These are phyloP conservation scores for Hirsutella minnesotensis DNA, from an alignment of 2,329 filamentous ascomycete genomes.

Conservation along the genomic window DNA sequence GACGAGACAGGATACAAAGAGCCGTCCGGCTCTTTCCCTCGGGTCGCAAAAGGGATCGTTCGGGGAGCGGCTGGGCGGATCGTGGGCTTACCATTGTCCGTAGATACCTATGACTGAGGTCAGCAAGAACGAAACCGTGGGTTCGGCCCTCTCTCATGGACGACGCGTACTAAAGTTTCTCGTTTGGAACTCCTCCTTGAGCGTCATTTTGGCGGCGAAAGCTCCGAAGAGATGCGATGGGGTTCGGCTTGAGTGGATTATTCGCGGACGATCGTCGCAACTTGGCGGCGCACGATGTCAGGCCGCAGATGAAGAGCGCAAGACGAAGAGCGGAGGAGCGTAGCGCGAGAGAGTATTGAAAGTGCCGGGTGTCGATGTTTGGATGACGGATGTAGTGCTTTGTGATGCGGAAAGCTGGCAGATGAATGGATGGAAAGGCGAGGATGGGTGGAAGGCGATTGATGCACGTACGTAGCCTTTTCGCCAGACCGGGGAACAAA, in stretches of 20 bases:
- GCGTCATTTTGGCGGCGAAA: conserved; percentile 44
- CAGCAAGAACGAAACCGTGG: not conserved
- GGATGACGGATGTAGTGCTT: no score
- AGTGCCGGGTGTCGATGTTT: no score
- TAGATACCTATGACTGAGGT: conserved; percentile 46
- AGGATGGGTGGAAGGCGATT: not conserved
- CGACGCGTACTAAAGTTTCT: conserved; percentile 58
- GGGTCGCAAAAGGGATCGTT: not conserved
- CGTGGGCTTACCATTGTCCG: conserved; percentile 55
- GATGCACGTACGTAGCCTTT: not conserved
- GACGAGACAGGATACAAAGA: no score
- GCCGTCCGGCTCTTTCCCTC: no score
- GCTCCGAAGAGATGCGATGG: conserved; percentile 2
- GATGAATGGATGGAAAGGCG: not conserved
- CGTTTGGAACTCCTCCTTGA: conserved; percentile 61
- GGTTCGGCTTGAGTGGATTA: not conserved
- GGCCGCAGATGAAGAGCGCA: no score
- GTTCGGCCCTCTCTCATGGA: not conserved
- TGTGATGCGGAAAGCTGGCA: not conserved
- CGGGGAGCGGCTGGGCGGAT: not conserved
- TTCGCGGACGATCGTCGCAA: conserved; percentile 5
- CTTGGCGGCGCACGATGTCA: conserved; percentile 2
- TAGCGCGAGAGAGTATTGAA: not conserved
- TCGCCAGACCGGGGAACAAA: not conserved
- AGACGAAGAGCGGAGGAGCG: not conserved